Evolutionary conservation across 2,329 filamentous ascomycete species (phyloP).

Genomic region (Cercospora janseana): DNA sequence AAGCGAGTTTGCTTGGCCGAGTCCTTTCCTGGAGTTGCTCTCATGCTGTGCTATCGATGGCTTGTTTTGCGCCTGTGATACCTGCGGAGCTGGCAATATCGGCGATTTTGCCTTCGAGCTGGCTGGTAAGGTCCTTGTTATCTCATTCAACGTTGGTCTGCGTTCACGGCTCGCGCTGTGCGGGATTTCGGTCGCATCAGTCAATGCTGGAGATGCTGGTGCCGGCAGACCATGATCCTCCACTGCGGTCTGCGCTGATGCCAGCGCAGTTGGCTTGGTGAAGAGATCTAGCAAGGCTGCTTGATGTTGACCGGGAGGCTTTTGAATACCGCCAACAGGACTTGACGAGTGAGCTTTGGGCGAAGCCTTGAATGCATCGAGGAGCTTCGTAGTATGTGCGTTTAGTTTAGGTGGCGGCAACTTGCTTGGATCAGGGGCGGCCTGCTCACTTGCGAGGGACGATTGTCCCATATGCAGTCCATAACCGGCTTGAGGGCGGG

Average conservation of each 20-base stretch:
- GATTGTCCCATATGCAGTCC: background rate
- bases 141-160: slow-evolving; percentile 34
- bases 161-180: slow-evolving; percentile 12
- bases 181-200: slow-evolving; percentile 26
- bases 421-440: slow-evolving; percentile 56
- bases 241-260: slow-evolving; percentile 7
- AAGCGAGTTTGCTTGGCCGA: background rate
- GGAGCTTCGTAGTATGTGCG: slow-evolving; percentile 56
- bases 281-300: slow-evolving; percentile 49
- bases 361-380: slow-evolving; percentile 52
- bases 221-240: slow-evolving; percentile 5
- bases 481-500: slow-evolving; percentile 2
- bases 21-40: background rate
- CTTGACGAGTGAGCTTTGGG: slow-evolving; percentile 18
- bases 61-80: background rate
- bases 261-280: slow-evolving; percentile 32
- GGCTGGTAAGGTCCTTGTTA: slow-evolving; percentile 35
- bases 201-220: slow-evolving; percentile 24
- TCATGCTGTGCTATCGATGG: background rate
- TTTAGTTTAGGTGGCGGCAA: slow-evolving; percentile 59
- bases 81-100: background rate
- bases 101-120: slow-evolving; percentile 15
- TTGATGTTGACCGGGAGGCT: slow-evolving; percentile 43
- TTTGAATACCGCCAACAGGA: slow-evolving; percentile 9
- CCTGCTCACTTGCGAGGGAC: slow-evolving; percentile 42